Evolutionary conservation across 106 monocot species (phyloP).

Genomic region (Narthecium ossifragum): DNA sequence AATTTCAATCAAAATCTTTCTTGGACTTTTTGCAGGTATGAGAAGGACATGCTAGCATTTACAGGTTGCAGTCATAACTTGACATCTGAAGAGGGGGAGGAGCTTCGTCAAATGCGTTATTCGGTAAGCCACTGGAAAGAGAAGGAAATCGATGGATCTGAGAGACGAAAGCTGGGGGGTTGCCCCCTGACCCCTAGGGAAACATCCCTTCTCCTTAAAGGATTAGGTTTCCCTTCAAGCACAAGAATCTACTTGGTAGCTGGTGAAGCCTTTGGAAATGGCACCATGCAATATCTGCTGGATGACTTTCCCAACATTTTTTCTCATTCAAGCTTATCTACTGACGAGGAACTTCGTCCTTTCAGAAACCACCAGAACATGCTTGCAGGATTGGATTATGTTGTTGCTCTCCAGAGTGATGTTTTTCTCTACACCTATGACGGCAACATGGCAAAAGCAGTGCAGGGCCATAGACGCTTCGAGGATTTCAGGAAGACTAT

Average conservation of each 20-base stretch:
- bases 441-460: slow-evolving; percentile 99
- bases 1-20: neutral
- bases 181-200: slow-evolving; percentile 94
- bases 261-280: slow-evolving; percentile 87
- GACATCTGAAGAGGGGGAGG: slow-evolving; percentile 70
- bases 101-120: slow-evolving; percentile 79
- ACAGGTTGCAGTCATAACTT: slow-evolving; percentile 87
- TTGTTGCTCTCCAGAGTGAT: slow-evolving; percentile 88
- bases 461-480: slow-evolving; percentile 92
- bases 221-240: slow-evolving; percentile 66
- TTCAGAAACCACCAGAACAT: slow-evolving; percentile 82
- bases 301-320: slow-evolving; percentile 75
- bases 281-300: slow-evolving; percentile 68
- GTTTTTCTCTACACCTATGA: slow-evolving; percentile 93
- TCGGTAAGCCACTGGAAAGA: slow-evolving; percentile 94
- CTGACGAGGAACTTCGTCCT: slow-evolving; percentile 61
- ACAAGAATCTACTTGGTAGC: slow-evolving; percentile 92
- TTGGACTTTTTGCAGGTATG: slow-evolving; percentile 54
- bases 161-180: slow-evolving; percentile 59
- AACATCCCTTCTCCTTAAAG: slow-evolving; percentile 88
- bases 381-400: slow-evolving; percentile 97
- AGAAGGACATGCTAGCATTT: slow-evolving; percentile 96
- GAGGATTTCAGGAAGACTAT: slow-evolving; percentile 89
- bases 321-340: slow-evolving; percentile 63
- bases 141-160: slow-evolving; percentile 84